Evolutionary conservation across 2,329 filamentous ascomycete genomes (phyloP), one percentile per base, ranked within the genome.

Genomic region (Alternaria solani): DNA sequence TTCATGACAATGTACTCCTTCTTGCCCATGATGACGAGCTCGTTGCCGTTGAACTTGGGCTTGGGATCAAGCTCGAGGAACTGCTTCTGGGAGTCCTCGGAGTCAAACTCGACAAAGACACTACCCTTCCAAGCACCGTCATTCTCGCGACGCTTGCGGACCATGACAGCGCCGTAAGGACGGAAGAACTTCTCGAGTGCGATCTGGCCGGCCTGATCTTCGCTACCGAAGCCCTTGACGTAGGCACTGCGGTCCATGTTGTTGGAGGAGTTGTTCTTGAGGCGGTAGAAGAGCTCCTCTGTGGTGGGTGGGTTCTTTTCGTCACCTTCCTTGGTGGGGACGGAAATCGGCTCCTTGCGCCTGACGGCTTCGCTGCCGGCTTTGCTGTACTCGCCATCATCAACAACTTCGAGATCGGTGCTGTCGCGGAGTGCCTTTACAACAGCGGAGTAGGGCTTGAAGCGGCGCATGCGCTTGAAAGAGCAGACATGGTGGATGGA

Each of bases 401-500:
- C 92, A 56, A 87, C 85, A 55, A 98, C 80, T 7, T 91, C 87
- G 51, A 99, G 85, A 61, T 89, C 81, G 30, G 86, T 84, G 81
- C 92, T 95, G 23, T 91, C 87, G 79, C 90, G 91, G 53, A 98
- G 87, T 36, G 95, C 94, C 54, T 88, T 88, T 62, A 97, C 89
- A 43, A 99, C 87, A 57, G 91, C 90, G 57, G 87, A 88, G 82
- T 93, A 94, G 42, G 93, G 92, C 81, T 95, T 89, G 87, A 98
- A 99, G 72, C 90, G 91, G 68, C 89, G 90, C 96, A 99, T 99
- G 78, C 96, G 93, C 82, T 94, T 94, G 86, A 99, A 99, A 52
- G 83, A 89, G 84, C 89, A 88, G 67, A 99, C 88, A 63, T 89
- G 86, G 73, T 89, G 89, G 68, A 99, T 84, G 23, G 89, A 83